Percentiles rank a stretch among this genome's conserved stretches.
phyloP scores from a whole-genome alignment of 306 rosid genomes.

The Prunus armeniaca region DNA sequence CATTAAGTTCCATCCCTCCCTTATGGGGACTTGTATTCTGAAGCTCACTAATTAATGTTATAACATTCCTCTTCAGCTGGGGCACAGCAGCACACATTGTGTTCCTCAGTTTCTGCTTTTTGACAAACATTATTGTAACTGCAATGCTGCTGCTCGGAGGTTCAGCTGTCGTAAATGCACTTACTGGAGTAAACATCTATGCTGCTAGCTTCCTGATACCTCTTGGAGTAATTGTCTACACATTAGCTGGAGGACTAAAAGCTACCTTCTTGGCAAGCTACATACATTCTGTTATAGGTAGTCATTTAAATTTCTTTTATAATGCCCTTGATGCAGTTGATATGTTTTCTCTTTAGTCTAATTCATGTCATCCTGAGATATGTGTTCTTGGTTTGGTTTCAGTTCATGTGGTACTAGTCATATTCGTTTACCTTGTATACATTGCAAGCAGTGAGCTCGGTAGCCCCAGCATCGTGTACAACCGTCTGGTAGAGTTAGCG shows the following conservation, averaged over 20 bases:
- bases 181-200: constrained; percentile 84
- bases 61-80: constrained; percentile 61
- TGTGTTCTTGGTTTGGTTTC: constrained; percentile 27
- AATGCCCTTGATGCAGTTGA: background rate
- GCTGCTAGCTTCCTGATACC: constrained; percentile 97
- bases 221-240: constrained; percentile 86
- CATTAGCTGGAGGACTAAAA: constrained; percentile 90
- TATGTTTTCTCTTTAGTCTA: background rate
- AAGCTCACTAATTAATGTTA: constrained; percentile 1
- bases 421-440: constrained; percentile 87
- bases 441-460: constrained; percentile 79
- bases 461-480: constrained; percentile 63
- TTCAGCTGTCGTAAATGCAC: constrained; percentile 89
- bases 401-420: constrained; percentile 83
- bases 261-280: constrained; percentile 99
- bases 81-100: constrained; percentile 80
- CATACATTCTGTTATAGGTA: constrained; percentile 94
- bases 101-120: constrained; percentile 76
- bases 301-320: background rate
- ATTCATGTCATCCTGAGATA: constrained; percentile 1
- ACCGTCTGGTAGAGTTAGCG: constrained; percentile 64
- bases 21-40: background rate
- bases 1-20: background rate
- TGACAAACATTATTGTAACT: constrained; percentile 85
- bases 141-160: constrained; percentile 98